phyloP scores from a whole-genome alignment of 2,329 filamentous ascomycete species.

The Pyrenophora tritici-repentis region DNA sequence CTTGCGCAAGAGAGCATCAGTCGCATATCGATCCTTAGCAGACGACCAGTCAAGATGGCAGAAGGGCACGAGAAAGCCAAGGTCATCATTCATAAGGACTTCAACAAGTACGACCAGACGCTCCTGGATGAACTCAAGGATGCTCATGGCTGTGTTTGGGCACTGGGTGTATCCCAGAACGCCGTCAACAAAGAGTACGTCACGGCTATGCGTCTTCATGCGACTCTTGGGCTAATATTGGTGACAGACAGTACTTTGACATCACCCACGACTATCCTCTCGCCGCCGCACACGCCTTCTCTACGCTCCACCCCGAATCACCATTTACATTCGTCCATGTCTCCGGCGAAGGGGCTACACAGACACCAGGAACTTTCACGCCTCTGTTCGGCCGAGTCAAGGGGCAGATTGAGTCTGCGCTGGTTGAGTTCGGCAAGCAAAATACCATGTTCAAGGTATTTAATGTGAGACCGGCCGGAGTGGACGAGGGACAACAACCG shows the following conservation, averaged over 20 bases:
- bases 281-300: conserved; percentile 66
- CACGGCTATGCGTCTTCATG: background rate
- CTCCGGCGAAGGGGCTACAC: conserved; percentile 67
- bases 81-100: conserved; percentile 72
- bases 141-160: conserved; percentile 74
- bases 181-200: conserved; percentile 64
- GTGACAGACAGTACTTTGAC: conserved; percentile 62
- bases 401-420: conserved; percentile 65
- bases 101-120: conserved; percentile 61
- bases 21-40: conserved; percentile 70
- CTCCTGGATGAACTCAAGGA: conserved; percentile 65
- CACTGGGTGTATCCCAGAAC: conserved; percentile 68
- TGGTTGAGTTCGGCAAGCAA: conserved; percentile 58
- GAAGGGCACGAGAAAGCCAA: conserved; percentile 64
- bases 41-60: conserved; percentile 67
- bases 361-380: conserved; percentile 60
- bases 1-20: conserved; percentile 56
- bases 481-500: conserved; percentile 57
- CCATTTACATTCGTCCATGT: conserved; percentile 74
- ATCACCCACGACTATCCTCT: conserved; percentile 72
- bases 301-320: conserved; percentile 51
- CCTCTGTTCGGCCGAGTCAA: conserved; percentile 67
- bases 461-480: conserved; percentile 62
- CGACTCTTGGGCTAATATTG: background rate
- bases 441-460: conserved; percentile 59